Evolutionary conservation across 495 filamentous ascomycete genomes (phyloP).

Genomic region (Bryoglossum gracile): DNA sequence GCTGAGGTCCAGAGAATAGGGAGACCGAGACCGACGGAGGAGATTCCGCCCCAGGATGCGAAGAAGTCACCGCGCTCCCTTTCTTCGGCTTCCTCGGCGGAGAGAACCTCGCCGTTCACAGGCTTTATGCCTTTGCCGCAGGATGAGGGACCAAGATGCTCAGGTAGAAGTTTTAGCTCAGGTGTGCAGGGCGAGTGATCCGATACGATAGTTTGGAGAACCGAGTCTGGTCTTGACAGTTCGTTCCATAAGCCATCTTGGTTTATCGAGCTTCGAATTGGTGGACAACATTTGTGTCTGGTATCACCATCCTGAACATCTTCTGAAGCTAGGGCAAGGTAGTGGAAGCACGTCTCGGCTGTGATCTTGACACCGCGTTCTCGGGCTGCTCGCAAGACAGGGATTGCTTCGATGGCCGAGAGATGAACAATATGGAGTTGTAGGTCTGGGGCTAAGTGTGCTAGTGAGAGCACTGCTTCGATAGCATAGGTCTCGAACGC

Average conservation of each 20-base stretch:
- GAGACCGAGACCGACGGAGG: constrained; percentile 84
- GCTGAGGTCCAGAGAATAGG: constrained; percentile 85
- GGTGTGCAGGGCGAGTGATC: constrained; percentile 97
- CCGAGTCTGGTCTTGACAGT: constrained; percentile 59
- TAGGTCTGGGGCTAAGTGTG: constrained; percentile 73
- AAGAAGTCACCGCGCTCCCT: constrained; percentile 74
- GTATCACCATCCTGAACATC: constrained; percentile 84
- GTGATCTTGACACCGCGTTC: constrained; percentile 80
- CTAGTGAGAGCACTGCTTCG: constrained; percentile 73
- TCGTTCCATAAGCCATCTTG: constrained; percentile 87
- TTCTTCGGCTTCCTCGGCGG: constrained; percentile 23
- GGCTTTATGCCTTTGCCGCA: constrained; percentile 2
- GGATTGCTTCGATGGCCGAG: constrained; percentile 87
- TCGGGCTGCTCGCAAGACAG: constrained; percentile 73
- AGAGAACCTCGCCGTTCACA: constrained; percentile 15
- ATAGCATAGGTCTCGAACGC: constrained; percentile 90
- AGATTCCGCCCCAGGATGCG: constrained; percentile 92
- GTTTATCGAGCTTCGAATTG: constrained; percentile 78
- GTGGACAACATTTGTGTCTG: constrained; percentile 95
- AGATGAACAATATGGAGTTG: constrained; percentile 93
- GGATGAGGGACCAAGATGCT: constrained; percentile 39
- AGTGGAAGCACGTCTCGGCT: constrained; percentile 98
- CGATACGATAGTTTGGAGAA: constrained; percentile 91
- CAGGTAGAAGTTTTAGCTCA: constrained; percentile 80
- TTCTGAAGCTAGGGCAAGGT: constrained; percentile 85